These are phyloP conservation scores for Yamadazyma friedrichii DNA, from an alignment of 1,139 yeast species.

Conservation along the genomic window DNA sequence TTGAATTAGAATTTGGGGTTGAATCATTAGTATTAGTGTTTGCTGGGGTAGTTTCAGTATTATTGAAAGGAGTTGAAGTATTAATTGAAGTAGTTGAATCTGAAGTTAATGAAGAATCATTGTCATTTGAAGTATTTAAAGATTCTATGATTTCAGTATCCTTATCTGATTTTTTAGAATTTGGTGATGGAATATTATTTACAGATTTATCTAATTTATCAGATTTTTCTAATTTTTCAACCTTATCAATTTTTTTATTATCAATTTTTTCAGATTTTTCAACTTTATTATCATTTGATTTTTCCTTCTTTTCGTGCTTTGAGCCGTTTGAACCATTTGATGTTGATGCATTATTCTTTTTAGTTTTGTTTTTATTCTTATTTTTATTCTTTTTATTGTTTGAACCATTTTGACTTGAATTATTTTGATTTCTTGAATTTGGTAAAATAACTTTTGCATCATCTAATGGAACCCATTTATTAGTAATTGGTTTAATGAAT, in stretches of 20 bases:
- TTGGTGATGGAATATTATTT: slow-evolving; percentile 8
- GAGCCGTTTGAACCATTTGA: slow-evolving; percentile 17
- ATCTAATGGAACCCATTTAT: slow-evolving; percentile 87
- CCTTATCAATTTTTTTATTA: slow-evolving; percentile 5
- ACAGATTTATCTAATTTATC: slow-evolving; percentile 7
- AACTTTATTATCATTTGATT: not conserved
- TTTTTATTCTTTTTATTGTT: slow-evolving; percentile 22
- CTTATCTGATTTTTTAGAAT: slow-evolving; percentile 6
- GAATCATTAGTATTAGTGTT: not conserved
- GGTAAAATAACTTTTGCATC: slow-evolving; percentile 67
- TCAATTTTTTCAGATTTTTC: slow-evolving; percentile 3
- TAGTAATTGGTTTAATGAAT: slow-evolving; percentile 58
- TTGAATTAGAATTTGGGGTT: not conserved
- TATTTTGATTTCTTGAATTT: slow-evolving; percentile 19
- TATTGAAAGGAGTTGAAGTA: slow-evolving; percentile 3
- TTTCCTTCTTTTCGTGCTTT: not conserved
- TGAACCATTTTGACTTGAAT: slow-evolving; percentile 6
- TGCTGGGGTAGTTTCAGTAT: too few relatives aligned
- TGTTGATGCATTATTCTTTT: slow-evolving; percentile 10
- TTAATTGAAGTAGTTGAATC: not conserved
- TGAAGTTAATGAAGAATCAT: too few relatives aligned
- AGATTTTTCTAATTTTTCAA: slow-evolving; percentile 6
- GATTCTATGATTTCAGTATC: not conserved
- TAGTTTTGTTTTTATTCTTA: slow-evolving; percentile 35
- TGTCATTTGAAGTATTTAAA: not conserved